These are phyloP conservation scores for Calocera viscosa DNA, from an alignment of 768 basidiomycete genomes.

Conservation along the genomic window DNA sequence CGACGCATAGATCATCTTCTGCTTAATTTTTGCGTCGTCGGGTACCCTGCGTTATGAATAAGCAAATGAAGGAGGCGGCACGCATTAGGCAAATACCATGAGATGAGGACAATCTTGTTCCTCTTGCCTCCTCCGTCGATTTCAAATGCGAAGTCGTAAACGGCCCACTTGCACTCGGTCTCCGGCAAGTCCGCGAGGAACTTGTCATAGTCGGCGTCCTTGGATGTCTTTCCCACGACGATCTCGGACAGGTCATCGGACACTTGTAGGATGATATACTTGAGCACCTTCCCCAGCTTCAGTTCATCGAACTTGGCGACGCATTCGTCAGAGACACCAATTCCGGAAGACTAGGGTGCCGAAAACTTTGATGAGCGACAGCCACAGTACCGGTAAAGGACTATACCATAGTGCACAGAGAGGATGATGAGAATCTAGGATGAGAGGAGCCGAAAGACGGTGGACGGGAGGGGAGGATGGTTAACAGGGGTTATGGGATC, in stretches of 20 bases:
- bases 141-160: slow-evolving; percentile 83
- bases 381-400: no score
- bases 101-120: slow-evolving; percentile 73
- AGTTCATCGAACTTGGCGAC: slow-evolving; percentile 49
- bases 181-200: slow-evolving; percentile 68
- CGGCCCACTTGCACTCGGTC: slow-evolving; percentile 68
- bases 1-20: slow-evolving; percentile 87
- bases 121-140: slow-evolving; percentile 58
- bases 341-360: slow-evolving; percentile 57
- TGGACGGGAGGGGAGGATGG: no score
- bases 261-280: slow-evolving; percentile 74
- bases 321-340: slow-evolving; percentile 47
- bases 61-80: background rate
- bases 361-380: no score
- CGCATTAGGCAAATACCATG: slow-evolving; percentile 53
- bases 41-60: slow-evolving; percentile 53
- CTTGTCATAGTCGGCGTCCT: slow-evolving; percentile 43
- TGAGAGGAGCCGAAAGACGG: no score
- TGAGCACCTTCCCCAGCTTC: slow-evolving; percentile 58
- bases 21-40: slow-evolving; percentile 68
- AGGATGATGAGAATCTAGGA: no score
- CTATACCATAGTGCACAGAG: no score
- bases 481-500: no score
- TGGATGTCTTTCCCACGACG: slow-evolving; percentile 55
- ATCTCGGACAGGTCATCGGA: slow-evolving; percentile 55